phyloP scores from a whole-genome alignment of 176 grass and related monocot genomes.

The Cymbopogon citratus region DNA sequence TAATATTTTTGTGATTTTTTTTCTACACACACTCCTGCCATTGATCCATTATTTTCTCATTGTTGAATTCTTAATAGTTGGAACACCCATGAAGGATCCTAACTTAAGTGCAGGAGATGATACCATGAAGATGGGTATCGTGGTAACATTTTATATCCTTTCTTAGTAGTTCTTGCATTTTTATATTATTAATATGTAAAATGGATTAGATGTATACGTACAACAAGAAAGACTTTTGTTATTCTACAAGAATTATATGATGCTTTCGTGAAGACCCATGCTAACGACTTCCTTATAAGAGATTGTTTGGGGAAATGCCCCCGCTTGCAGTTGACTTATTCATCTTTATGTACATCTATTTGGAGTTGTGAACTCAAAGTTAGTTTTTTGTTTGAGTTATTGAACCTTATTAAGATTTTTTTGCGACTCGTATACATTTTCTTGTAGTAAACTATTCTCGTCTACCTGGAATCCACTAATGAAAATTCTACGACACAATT shows the following conservation, averaged over 20 bases:
- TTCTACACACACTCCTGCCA: background rate
- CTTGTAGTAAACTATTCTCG: background rate
- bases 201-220: background rate
- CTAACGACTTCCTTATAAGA: background rate
- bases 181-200: background rate
- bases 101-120: background rate
- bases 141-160: background rate
- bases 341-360: background rate
- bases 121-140: background rate
- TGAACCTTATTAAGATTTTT: background rate
- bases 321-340: background rate
- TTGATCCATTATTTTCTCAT: background rate
- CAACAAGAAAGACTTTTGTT: background rate
- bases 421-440: background rate
- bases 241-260: background rate
- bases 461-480: background rate
- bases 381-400: background rate
- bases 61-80: background rate
- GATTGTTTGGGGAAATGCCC: background rate
- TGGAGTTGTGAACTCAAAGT: background rate
- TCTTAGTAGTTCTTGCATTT: background rate
- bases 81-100: background rate
- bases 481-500: background rate
- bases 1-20: background rate
- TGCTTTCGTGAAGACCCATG: background rate